Evolutionary conservation across 73 alveolate species (phyloP).

Genomic region (Uronychia binucleata): DNA sequence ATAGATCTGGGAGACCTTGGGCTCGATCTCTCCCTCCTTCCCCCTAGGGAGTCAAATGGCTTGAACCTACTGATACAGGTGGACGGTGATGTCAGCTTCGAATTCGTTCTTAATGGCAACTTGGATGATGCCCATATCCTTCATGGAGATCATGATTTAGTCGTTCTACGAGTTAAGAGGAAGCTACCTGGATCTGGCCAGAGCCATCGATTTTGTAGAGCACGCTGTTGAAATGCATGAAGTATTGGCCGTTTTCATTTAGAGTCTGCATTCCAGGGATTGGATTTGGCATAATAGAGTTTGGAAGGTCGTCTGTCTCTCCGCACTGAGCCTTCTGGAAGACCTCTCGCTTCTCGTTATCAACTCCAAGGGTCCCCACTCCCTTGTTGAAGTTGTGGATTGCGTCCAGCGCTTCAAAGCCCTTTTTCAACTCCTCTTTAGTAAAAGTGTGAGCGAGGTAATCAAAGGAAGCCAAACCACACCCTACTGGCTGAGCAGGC

Average conservation of each 20-base stretch:
- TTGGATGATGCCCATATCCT: not conserved
- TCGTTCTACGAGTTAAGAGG: not conserved
- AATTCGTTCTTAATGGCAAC: not conserved
- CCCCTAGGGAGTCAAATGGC: not conserved
- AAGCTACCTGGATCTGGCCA: not conserved
- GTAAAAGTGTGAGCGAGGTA: not conserved
- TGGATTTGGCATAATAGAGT: not conserved
- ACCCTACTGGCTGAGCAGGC: not conserved
- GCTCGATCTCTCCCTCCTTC: not conserved
- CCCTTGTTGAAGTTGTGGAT: not conserved
- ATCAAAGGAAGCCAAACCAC: constrained; percentile 1
- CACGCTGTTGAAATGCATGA: not conserved
- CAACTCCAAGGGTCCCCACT: not conserved
- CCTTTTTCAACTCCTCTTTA: not conserved
- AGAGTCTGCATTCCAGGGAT: not conserved
- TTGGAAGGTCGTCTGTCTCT: not conserved
- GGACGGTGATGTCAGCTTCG: not conserved
- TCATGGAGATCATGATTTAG: not conserved
- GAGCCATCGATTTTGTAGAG: not conserved
- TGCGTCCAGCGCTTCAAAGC: not conserved
- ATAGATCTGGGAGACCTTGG: not conserved
- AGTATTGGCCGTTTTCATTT: not conserved
- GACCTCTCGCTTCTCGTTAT: not conserved
- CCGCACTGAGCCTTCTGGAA: not conserved
- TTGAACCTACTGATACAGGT: not conserved